Evolutionary conservation across 2,329 filamentous ascomycete species (phyloP), one percentile per base, ranked within the genome.

Genomic region (Onygenales sp.): DNA sequence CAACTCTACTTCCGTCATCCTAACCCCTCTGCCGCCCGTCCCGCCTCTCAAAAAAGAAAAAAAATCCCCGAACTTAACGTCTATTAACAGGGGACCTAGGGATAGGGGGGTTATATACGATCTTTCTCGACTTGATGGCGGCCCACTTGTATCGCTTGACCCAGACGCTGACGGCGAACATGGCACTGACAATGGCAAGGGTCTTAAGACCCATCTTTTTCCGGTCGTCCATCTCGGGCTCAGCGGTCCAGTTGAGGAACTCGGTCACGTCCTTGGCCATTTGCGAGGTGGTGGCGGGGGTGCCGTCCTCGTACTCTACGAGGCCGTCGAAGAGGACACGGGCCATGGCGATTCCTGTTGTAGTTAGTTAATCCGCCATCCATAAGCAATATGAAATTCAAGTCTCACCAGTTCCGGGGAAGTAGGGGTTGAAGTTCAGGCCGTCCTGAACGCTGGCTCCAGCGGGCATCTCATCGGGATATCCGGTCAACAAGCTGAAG

Each of bases 161-260:
- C 90, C 91, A 98, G 65, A 98, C 83, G 72, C 87, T 94, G 66
- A 97, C 67, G 54, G 89, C 89, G 69, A 89, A 87, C 59, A 98
- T 79, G 58, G 85, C 82, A 57, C 86, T 80, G 53, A 84, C 83
- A 62, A 95, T 82, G 61, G 87, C 84, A 64, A 98, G 73, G 52
- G 95, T 88, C 85, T 98, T 97, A 82, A 95, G 84, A 67, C 93
- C 93, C 93, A 97, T 98, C 80, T 90, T 93, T 87, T 98, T 98
- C 71, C 93, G 87, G 71, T 96, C 86, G 69, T 98, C 93, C 90
- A 96, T 95, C 81, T 98, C 93, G 48, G 93, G 93, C 79, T 98
- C 93, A 55, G 93, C 91, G 52, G 93, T 82, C 93, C 93, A 98
- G 85, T 98, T 97, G 70, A 98, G 82, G 80, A 98, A 98, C 77